Conservation (phyloP, 345 rosid genomes). For the Barbarea vulgaris region DNA sequence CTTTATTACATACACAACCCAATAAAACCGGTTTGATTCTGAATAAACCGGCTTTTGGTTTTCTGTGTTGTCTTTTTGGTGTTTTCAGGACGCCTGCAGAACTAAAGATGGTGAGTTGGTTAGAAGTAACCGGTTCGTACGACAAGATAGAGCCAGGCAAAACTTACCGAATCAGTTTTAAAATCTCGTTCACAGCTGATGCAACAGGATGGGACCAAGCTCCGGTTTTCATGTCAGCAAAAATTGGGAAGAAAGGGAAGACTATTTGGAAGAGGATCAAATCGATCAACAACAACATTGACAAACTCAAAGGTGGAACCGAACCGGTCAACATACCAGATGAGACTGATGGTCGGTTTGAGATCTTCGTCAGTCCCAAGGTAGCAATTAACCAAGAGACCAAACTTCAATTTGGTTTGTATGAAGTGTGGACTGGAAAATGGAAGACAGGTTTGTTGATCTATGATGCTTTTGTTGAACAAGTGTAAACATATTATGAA, state of each 20-base stretch:
- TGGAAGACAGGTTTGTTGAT: slow-evolving; percentile 73
- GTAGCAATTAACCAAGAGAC: not conserved
- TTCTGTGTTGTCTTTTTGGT: not conserved
- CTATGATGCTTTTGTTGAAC: slow-evolving; percentile 47
- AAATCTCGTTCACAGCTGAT: slow-evolving; percentile 41
- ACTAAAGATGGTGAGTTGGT: slow-evolving; percentile 61
- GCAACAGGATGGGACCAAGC: slow-evolving; percentile 57
- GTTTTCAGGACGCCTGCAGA: slow-evolving; percentile 47
- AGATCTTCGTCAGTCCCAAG: slow-evolving; percentile 14
- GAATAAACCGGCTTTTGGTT: not conserved
- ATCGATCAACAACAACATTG: slow-evolving; percentile 31
- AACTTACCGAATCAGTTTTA: slow-evolving; percentile 45
- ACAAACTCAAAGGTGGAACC: slow-evolving; percentile 5
- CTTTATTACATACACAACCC: not conserved
- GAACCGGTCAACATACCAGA: slow-evolving; percentile 26
- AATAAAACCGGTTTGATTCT: not conserved
- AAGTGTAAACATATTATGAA: slow-evolving; percentile 16
- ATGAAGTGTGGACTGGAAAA: slow-evolving; percentile 79
- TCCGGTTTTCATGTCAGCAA: slow-evolving; percentile 64
- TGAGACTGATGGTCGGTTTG: slow-evolving; percentile 28
- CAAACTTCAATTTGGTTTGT: slow-evolving; percentile 60
- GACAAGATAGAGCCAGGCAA: slow-evolving; percentile 22
- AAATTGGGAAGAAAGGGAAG: slow-evolving; percentile 58
- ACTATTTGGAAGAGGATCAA: slow-evolving; percentile 45
- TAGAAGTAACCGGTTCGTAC: slow-evolving; percentile 53